These are phyloP conservation scores for Blechomonas ayalai DNA, from an alignment of 208 protist genomes.

Conservation along the genomic window DNA sequence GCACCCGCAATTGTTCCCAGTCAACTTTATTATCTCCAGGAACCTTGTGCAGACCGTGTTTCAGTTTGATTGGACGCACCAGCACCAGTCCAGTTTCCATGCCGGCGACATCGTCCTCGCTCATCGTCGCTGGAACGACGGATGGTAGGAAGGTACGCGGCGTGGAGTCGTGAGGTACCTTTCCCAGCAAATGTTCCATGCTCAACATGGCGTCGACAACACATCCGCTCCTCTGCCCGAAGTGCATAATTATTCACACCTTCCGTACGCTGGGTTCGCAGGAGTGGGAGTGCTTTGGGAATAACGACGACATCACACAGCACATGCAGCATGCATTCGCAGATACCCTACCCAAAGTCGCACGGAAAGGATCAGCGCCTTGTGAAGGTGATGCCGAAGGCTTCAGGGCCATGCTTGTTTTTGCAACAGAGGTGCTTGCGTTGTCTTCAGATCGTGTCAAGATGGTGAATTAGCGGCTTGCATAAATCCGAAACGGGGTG, in stretches of 20 bases:
- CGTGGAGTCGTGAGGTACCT: conserved; percentile 41
- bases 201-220: conserved; percentile 51
- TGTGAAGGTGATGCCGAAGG: no score
- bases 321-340: no score
- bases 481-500: no score
- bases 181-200: conserved; percentile 81
- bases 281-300: conserved; percentile 31
- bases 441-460: no score
- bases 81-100: conserved; percentile 33
- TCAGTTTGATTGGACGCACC: conserved; percentile 28
- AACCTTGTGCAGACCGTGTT: conserved; percentile 56
- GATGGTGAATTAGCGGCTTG: no score
- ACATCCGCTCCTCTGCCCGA: conserved; percentile 47
- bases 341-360: no score
- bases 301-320: conserved; percentile 29
- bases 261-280: no score
- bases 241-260: conserved; percentile 26
- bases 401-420: no score
- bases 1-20: conserved; percentile 52
- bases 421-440: no score
- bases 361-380: no score
- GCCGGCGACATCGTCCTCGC: conserved; percentile 59
- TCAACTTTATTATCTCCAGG: conserved; percentile 67
- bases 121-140: conserved; percentile 81
- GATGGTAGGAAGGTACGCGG: conserved; percentile 82